These are phyloP conservation scores for Agrocybe praecox DNA, from an alignment of 768 basidiomycete genomes.

Conservation along the genomic window DNA sequence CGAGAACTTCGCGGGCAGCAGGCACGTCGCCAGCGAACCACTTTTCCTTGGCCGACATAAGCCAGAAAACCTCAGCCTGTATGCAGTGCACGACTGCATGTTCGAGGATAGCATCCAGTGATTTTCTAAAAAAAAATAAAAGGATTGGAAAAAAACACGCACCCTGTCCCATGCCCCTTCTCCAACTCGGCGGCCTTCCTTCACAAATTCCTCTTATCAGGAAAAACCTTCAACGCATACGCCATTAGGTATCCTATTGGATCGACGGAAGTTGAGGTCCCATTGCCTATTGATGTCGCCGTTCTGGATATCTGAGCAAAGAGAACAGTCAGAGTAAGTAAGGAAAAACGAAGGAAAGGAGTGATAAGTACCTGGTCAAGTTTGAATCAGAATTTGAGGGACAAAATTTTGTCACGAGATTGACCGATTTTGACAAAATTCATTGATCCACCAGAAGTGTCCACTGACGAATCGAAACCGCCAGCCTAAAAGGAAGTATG, in stretches of 20 bases:
- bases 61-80: slow-evolving; percentile 94
- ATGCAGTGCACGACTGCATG: slow-evolving; percentile 91
- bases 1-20: slow-evolving; percentile 88
- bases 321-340: no score
- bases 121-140: slow-evolving; percentile 50
- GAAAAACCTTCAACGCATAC: slow-evolving; percentile 89
- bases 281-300: no score
- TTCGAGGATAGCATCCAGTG: slow-evolving; percentile 77
- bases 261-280: slow-evolving; percentile 72
- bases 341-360: no score
- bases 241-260: slow-evolving; percentile 99
- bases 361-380: no score
- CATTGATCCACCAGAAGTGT: slow-evolving; percentile 77
- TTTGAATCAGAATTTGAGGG: slow-evolving; percentile 87
- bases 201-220: slow-evolving; percentile 85
- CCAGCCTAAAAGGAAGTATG: slow-evolving; percentile 41
- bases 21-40: slow-evolving; percentile 90
- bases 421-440: slow-evolving; percentile 99
- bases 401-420: slow-evolving; percentile 92
- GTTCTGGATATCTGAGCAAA: slow-evolving; percentile 70
- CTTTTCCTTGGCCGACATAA: slow-evolving; percentile 98
- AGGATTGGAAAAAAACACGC: slow-evolving; percentile 6
- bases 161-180: slow-evolving; percentile 87
- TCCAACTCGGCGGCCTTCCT: slow-evolving; percentile 91
- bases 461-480: slow-evolving; percentile 83